Conservation (phyloP, 23 red algal genomes). For the Gracilaria vermiculophylla region DNA sequence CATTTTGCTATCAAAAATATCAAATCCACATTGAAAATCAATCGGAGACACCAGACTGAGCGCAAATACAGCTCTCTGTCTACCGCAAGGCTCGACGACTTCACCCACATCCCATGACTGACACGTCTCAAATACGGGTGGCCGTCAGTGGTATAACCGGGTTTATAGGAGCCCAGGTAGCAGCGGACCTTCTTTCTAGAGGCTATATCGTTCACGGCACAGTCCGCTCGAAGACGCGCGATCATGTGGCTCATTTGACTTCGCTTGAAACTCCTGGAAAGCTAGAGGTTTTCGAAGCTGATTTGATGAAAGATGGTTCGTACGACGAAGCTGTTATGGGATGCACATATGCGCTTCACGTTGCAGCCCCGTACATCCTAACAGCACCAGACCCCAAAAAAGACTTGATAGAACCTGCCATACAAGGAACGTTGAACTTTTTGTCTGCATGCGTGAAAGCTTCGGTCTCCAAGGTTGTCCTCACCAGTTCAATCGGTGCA, state of each 20-base stretch:
- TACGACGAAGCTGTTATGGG: slow-evolving; percentile 61
- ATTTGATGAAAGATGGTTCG: slow-evolving; percentile 49
- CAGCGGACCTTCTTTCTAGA: slow-evolving; percentile 42
- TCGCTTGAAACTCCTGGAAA: slow-evolving; percentile 26
- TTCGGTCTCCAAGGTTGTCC: slow-evolving; percentile 50
- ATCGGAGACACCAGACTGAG: no score
- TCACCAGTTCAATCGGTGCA: slow-evolving; percentile 74
- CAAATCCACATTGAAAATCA: no score
- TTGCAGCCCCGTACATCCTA: slow-evolving; percentile 67
- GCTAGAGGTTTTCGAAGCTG: slow-evolving; percentile 55
- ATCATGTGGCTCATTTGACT: slow-evolving; percentile 44
- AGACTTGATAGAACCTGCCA: slow-evolving; percentile 69
- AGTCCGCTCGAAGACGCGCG: slow-evolving; percentile 36
- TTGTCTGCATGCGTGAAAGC: slow-evolving; percentile 36
- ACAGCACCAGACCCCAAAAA: slow-evolving; percentile 17
- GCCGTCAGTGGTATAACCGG: slow-evolving; percentile 69
- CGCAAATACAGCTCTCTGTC: no score
- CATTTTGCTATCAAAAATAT: no score
- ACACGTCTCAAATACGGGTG: slow-evolving; percentile 27
- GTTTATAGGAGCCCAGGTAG: slow-evolving; percentile 56
- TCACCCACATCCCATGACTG: slow-evolving; percentile 7
- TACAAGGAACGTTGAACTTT: slow-evolving; percentile 63
- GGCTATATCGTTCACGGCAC: slow-evolving; percentile 84
- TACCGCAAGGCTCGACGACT: no score
- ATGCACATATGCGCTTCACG: slow-evolving; percentile 62